Conservation (phyloP, 139 green algal genomes). For the Mychonastes homosphaera region DNA sequence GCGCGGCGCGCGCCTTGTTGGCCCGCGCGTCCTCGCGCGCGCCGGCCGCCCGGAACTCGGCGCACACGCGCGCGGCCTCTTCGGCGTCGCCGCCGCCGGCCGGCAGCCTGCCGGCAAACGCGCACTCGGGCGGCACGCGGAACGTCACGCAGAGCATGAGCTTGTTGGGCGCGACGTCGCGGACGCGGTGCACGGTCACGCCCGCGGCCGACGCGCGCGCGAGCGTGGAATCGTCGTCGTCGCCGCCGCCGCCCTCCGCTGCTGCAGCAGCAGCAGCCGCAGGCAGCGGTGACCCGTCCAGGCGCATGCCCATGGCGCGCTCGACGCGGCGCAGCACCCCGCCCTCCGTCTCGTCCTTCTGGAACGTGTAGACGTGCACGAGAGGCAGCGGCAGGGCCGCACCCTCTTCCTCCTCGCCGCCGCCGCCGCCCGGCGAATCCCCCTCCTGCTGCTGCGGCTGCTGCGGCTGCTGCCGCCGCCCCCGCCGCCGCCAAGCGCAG, state of each 20-base stretch:
- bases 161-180: slow-evolving; percentile 89
- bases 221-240: not conserved
- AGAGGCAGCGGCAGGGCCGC: slow-evolving; percentile 46
- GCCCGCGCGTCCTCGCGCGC: too few relatives aligned
- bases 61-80: too few relatives aligned
- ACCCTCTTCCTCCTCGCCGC: not conserved
- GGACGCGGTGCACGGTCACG: slow-evolving; percentile 60
- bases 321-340: slow-evolving; percentile 23
- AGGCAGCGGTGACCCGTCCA: not conserved
- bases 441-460: too few relatives aligned
- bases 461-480: too few relatives aligned
- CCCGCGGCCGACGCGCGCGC: not conserved
- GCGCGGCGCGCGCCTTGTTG: too few relatives aligned
- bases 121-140: slow-evolving; percentile 51
- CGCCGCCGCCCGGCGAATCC: too few relatives aligned
- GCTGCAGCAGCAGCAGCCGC: not conserved
- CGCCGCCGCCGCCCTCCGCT: not conserved
- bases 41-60: too few relatives aligned
- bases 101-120: slow-evolving; percentile 34
- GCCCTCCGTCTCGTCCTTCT: slow-evolving; percentile 51
- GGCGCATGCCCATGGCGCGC: not conserved
- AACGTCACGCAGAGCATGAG: slow-evolving; percentile 87
- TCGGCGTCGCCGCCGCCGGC: not conserved
- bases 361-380: slow-evolving; percentile 91
- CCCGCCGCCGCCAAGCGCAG: too few relatives aligned